phyloP scores from a whole-genome alignment of 108 stramenopile genomes.

The Skeletonema menzelii region DNA sequence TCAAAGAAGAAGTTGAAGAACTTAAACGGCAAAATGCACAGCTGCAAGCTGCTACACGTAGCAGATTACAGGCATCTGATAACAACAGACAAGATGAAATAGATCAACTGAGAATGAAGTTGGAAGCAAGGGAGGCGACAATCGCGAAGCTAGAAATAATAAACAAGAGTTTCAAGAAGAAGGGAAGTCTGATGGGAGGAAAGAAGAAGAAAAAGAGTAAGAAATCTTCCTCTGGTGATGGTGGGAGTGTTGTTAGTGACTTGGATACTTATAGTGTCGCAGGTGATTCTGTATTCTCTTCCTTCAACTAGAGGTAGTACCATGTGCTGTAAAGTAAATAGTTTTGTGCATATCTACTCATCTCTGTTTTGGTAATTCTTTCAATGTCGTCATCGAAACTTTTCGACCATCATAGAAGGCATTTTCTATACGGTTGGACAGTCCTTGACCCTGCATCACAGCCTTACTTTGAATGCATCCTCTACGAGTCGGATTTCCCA shows the following conservation, averaged over 20 bases:
- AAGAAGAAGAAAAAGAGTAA: conserved; percentile 5
- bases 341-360: neutral
- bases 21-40: conserved; percentile 33
- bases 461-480: neutral
- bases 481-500: conserved; percentile 17
- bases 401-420: conserved; percentile 15
- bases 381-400: conserved; percentile 8
- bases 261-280: neutral
- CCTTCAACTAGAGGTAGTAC: neutral
- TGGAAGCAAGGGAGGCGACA: conserved; percentile 45
- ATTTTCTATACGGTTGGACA: neutral
- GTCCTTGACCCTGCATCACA: neutral
- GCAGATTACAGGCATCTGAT: conserved; percentile 36
- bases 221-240: neutral
- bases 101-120: conserved; percentile 38
- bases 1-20: conserved; percentile 22
- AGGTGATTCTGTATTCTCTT: neutral
- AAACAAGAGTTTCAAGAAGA: conserved; percentile 8
- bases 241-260: conserved; percentile 1
- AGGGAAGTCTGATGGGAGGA: neutral
- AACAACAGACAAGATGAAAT: conserved; percentile 40
- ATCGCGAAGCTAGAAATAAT: conserved; percentile 26
- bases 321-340: neutral
- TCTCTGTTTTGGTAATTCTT: neutral
- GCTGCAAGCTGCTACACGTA: conserved; percentile 44